A percentile compares a stretch with the other conserved stretches of the same genome.
These are phyloP conservation scores for Rhizophagus clarus DNA, from an alignment of 192 early-diverging fungal genomes.

Conservation along the genomic window DNA sequence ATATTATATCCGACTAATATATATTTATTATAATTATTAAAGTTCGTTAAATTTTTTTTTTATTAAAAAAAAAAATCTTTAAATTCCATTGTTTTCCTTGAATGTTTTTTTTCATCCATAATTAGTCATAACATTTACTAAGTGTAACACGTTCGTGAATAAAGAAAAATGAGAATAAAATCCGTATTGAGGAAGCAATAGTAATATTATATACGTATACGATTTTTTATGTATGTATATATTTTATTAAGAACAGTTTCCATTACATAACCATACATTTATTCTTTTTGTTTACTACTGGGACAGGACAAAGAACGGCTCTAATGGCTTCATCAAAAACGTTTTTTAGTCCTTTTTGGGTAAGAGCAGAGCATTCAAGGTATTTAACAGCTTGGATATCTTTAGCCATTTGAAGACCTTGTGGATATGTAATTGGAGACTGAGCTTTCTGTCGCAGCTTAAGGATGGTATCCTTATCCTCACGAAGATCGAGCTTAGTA, in stretches of 20 bases:
- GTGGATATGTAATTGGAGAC: conserved; percentile 85
- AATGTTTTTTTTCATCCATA: not conserved
- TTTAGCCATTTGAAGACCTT: conserved; percentile 87
- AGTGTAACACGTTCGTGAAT: not conserved
- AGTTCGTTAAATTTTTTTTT: not conserved
- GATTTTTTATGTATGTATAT: not conserved
- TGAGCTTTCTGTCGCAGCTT: conserved; percentile 85
- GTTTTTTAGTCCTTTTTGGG: conserved; percentile 96
- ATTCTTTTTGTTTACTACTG: conserved; percentile 64
- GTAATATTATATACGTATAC: not conserved
- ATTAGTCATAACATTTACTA: not conserved
- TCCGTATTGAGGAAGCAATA: not conserved
- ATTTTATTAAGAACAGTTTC: not conserved
- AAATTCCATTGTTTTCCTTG: too few relatives aligned
- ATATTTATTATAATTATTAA: too few relatives aligned
- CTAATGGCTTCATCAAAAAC: conserved; percentile 99
- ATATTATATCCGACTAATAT: too few relatives aligned
- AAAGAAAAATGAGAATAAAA: not conserved
- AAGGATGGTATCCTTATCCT: conserved; percentile 88
- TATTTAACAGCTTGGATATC: conserved; percentile 91
- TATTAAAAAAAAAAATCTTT: not conserved
- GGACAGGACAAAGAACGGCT: conserved; percentile 81
- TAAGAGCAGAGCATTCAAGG: conserved; percentile 96
- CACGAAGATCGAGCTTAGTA: conserved; percentile 97
- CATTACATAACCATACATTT: conserved; percentile 75